Evolutionary conservation across 257 asterid genomes (phyloP), one percentile per base, ranked within the genome.

Genomic region (Coffea eugenioides): DNA sequence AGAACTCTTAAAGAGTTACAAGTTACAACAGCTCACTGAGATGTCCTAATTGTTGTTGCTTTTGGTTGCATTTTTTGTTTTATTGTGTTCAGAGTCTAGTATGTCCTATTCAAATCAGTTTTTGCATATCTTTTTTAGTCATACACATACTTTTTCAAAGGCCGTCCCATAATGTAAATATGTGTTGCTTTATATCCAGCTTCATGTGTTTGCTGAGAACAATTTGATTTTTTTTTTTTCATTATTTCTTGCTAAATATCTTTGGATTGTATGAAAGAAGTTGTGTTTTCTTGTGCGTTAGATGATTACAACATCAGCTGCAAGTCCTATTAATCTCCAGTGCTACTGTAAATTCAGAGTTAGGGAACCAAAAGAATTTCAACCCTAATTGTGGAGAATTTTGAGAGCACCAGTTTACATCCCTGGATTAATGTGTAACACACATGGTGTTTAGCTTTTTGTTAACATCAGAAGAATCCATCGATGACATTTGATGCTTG

Each of bases 121-220:
- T 52, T 39, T 69, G 49, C 54, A 20, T 70, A 80, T 85, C 64
- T 73, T 73, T 41, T 77, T 80, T 85, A 62, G 66, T 74, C 81
- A 86, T 81, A 66, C 83, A 84, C 79, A 74, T 57, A 54, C 59
- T 56, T 64, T 64, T 57, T 59, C 45, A 79, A 74, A 72, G 82
- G 82, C 77, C 59, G 76, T 80, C 31, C 83, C 81, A 77, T 81
- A 80, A 80, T 92, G 94, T 90, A 92, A 79, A 90, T 87, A 86
- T 87, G 88, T 79, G 71, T 68, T 78, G 76, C 61, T 12, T 27
- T 48, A n/a, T 34, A 25, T 72, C 39, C n/a, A 64, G 21, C 72
- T 76, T 64, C 23, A 8, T 46, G 64, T 56, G 85, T 74, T 78
- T 82, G 80, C 73, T 43, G 67, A 57, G n/a, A 65, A 57, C 39